A percentile compares a stretch with the other conserved stretches of the same genome.
Evolutionary conservation across 208 protist species (phyloP).

Genomic region (Trypanosoma lewisi): DNA sequence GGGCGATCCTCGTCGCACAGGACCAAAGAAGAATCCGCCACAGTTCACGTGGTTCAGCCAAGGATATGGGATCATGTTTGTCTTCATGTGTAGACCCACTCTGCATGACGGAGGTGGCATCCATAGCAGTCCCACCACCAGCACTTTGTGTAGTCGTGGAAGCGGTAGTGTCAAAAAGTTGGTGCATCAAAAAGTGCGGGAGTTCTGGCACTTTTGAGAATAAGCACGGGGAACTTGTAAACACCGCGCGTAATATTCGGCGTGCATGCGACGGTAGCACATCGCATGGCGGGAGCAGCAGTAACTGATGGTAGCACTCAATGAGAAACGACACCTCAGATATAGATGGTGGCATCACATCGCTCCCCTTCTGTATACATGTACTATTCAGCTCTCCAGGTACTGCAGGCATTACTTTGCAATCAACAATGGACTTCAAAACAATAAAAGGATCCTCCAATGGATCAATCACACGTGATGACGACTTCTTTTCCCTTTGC

Average conservation of each 20-base stretch:
- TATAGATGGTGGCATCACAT: not conserved
- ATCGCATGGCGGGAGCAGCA: not conserved
- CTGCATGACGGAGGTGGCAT: not conserved
- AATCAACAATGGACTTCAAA: slow-evolving; percentile 1
- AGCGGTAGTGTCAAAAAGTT: not conserved
- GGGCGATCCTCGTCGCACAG: slow-evolving; percentile 1
- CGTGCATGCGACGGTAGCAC: slow-evolving; percentile 1
- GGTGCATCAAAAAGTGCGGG: slow-evolving; percentile 3
- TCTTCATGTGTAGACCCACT: not conserved
- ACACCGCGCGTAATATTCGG: slow-evolving; percentile 15
- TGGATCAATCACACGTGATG: not conserved
- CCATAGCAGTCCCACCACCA: not conserved
- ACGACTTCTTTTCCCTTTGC: not conserved
- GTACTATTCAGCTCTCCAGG: not conserved
- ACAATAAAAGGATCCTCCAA: slow-evolving; percentile 2
- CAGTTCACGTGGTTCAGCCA: slow-evolving; percentile 5
- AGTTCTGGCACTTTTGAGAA: slow-evolving; percentile 19
- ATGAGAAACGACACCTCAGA: slow-evolving; percentile 2
- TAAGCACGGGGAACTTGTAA: slow-evolving; percentile 1
- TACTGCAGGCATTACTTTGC: not conserved
- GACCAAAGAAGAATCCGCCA: slow-evolving; percentile 17
- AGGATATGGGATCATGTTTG: not conserved
- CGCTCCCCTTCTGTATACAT: not conserved
- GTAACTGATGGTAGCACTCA: slow-evolving; percentile 16
- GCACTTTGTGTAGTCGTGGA: too few species aligned